These are phyloP conservation scores for Auricularia auricula-judae DNA, from an alignment of 768 basidiomycete species.

Conservation along the genomic window DNA sequence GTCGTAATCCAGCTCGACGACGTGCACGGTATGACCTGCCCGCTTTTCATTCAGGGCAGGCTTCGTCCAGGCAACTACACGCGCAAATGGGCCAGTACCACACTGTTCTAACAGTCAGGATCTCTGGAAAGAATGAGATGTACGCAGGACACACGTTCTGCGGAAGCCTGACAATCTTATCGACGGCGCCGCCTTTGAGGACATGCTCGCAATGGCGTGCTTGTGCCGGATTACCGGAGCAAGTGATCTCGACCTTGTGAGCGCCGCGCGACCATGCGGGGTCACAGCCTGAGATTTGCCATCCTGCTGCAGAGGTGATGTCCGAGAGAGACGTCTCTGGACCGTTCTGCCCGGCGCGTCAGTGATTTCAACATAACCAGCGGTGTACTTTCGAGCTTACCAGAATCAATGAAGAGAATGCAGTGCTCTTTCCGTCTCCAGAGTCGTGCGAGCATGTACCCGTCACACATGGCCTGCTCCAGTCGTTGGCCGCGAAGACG, in stretches of 20 bases:
- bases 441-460: conserved; percentile 5
- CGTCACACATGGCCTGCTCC: conserved; percentile 2
- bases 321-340: background rate
- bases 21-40: background rate
- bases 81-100: background rate
- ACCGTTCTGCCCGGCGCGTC: background rate
- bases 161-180: background rate
- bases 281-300: background rate
- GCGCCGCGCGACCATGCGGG: background rate
- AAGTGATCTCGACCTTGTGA: background rate
- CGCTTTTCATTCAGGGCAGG: background rate
- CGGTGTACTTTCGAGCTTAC: background rate
- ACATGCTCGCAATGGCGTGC: background rate
- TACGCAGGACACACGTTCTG: background rate
- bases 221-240: background rate
- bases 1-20: background rate
- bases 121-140: too few species aligned
- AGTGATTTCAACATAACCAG: too few species aligned
- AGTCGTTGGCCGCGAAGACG: conserved; percentile 1
- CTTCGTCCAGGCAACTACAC: background rate
- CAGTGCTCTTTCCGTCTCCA: conserved; percentile 4
- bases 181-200: background rate
- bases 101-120: background rate
- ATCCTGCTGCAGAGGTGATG: background rate
- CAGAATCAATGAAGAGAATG: background rate